A percentile compares a stretch with the other conserved stretches of the same genome.
These are phyloP conservation scores for Sporothrix luriei DNA, from an alignment of 2,329 filamentous ascomycete species.

Conservation along the genomic window DNA sequence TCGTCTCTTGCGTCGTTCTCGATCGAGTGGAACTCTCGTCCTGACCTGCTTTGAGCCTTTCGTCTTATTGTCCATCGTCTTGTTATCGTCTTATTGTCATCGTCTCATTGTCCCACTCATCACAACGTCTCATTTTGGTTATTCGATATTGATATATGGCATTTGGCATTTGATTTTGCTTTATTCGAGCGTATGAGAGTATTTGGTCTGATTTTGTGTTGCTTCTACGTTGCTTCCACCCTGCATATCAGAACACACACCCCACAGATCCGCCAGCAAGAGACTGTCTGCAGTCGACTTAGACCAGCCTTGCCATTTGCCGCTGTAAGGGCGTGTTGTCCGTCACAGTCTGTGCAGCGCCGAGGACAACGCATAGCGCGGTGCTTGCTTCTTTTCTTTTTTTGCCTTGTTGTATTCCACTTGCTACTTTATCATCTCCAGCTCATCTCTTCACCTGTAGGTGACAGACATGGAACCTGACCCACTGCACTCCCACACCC, in stretches of 20 bases:
- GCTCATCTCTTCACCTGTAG: constrained; percentile 1
- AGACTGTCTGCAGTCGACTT: constrained; percentile 6
- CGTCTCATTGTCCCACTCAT: too few species aligned
- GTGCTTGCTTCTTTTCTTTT: background rate
- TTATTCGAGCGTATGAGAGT: background rate
- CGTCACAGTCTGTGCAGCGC: background rate
- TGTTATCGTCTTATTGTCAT: too few species aligned
- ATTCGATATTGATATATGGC: background rate
- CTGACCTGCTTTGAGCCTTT: too few species aligned
- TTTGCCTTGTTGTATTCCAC: background rate
- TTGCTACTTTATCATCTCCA: background rate
- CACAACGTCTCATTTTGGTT: background rate
- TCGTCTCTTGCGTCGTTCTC: background rate
- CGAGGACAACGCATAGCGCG: constrained; percentile 15
- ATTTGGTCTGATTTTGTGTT: background rate
- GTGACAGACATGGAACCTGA: constrained; percentile 10
- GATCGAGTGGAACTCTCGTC: background rate
- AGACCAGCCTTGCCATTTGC: constrained; percentile 6
- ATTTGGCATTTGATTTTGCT: background rate
- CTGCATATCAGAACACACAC: background rate
- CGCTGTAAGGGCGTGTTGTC: background rate
- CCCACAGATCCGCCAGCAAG: constrained; percentile 15
- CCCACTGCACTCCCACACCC: background rate
- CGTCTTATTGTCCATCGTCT: background rate
- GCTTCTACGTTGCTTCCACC: background rate